Percentiles rank a stretch among this genome's conserved stretches.
Evolutionary conservation across 768 basidiomycete species (phyloP).

Genomic region (Mycena galopus): DNA sequence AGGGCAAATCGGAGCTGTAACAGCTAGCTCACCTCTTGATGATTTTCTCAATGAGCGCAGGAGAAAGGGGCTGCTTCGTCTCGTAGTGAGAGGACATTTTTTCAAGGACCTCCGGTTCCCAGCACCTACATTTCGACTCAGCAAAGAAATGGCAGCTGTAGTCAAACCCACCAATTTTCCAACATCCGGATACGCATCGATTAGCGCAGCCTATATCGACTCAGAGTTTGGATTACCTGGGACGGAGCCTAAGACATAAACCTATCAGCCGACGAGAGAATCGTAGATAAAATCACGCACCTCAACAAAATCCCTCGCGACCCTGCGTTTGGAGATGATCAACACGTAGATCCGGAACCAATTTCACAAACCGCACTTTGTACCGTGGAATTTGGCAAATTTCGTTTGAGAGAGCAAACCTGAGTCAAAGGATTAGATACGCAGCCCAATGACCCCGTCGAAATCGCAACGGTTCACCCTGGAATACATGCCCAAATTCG

Average conservation of each 20-base stretch:
- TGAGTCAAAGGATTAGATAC: background rate
- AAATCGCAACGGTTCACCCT: constrained; percentile 46
- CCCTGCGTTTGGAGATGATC: constrained; percentile 51
- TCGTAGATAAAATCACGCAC: constrained; percentile 40
- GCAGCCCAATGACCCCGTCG: background rate
- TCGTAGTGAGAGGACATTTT: constrained; percentile 87
- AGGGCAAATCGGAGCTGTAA: too few species aligned
- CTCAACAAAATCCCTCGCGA: constrained; percentile 88
- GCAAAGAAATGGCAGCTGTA: too few species aligned
- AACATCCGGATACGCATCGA: constrained; percentile 77
- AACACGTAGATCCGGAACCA: background rate
- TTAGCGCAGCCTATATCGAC: background rate
- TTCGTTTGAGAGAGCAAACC: constrained; percentile 73
- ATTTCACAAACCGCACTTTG: constrained; percentile 56
- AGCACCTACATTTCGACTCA: constrained; percentile 63
- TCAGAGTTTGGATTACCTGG: constrained; percentile 40
- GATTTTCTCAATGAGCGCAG: constrained; percentile 83
- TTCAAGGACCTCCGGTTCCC: constrained; percentile 83
- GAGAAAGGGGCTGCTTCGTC: constrained; percentile 76
- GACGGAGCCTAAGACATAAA: constrained; percentile 63
- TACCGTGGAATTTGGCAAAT: constrained; percentile 87
- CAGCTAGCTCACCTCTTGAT: constrained; percentile 71
- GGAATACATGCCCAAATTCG: constrained; percentile 87
- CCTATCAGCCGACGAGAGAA: background rate
- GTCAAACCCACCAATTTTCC: constrained; percentile 78